Evolutionary conservation across 805 yeast genomes (phyloP), one percentile per base, ranked within the genome.

Genomic region (Zygosaccharomyces bisporus): DNA sequence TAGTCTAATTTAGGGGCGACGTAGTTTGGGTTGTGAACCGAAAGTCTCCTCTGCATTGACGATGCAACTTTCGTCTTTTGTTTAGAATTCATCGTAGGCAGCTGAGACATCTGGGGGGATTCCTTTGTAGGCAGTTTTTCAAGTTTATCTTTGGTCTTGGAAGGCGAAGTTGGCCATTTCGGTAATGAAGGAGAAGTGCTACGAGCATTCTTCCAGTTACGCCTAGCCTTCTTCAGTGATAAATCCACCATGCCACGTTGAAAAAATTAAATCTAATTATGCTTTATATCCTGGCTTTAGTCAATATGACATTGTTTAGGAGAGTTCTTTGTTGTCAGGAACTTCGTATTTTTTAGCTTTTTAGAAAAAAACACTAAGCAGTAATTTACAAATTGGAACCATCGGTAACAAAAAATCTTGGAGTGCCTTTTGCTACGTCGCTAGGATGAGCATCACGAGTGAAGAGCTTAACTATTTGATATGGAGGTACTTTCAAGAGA

Each of bases 401-500:
- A 27, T 27, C 13, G 31, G 13, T 25, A 37, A 6, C 40, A 16
- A 37, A 37, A 17, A 25, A 27, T 10, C 16, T 12, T 3, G 13
- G 16, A 27, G 31, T 3, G 14, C 31, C 16, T 27, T 27, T 13
- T 33, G 10, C 21, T 13, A 33, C 36, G 8, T 33, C 13, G 6
- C n/a, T n/a, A 33, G n/a, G 16, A 87, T 88, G 96, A 83, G 95
- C 19, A 68, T 91, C 39, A 77, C 93, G 4, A 83, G 93, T 45
- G 80, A 76, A 45, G 95, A 89, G 65, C 76, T 91, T 43, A 93
- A 91, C 70, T 91, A 91, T 61, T 74, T 93, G 54, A 78, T 91
- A 43, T 93, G 96, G 96, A 70, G 97, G 49, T 93, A 91, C 59
- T 73, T 89, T 30, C 95, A 88, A 59, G 98, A 93, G 62, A 71